phyloP scores from a whole-genome alignment of 768 basidiomycete species.

The Obba rivulosa region DNA sequence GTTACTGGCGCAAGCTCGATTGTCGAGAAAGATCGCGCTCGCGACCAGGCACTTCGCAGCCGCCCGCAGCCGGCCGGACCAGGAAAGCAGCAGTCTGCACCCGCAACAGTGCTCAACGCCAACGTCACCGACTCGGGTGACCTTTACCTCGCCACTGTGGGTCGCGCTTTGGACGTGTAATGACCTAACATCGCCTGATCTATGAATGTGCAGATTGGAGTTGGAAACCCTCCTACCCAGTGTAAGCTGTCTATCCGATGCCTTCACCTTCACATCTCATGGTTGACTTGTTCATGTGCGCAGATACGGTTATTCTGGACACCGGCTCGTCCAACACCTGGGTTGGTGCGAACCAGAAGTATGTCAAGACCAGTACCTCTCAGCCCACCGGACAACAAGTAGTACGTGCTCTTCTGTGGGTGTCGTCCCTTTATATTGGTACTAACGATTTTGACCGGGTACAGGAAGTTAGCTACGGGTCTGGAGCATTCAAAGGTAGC shows the following conservation, averaged over 20 bases:
- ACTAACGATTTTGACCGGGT: neutral
- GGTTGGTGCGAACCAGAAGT: slow-evolving; percentile 45
- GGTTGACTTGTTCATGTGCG: neutral
- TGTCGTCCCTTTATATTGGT: slow-evolving; percentile 16
- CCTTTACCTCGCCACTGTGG: no score
- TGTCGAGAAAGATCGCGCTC: no score
- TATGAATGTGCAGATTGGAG: slow-evolving; percentile 28
- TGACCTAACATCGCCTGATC: neutral
- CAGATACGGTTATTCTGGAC: slow-evolving; percentile 47
- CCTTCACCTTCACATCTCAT: neutral
- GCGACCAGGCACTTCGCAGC: no score
- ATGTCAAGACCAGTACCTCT: slow-evolving; percentile 37
- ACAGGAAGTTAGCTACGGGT: slow-evolving; percentile 47
- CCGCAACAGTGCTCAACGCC: no score
- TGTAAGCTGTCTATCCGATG: slow-evolving; percentile 20
- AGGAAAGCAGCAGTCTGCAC: no score
- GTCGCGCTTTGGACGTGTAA: no score
- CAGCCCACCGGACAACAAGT: slow-evolving; percentile 27
- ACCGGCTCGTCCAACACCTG: slow-evolving; percentile 53
- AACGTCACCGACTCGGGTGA: no score
- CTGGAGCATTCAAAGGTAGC: slow-evolving; percentile 41
- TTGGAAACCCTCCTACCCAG: slow-evolving; percentile 42
- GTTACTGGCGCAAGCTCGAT: no score
- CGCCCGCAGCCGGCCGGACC: no score
- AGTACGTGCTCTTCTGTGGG: slow-evolving; percentile 20